phyloP scores from a whole-genome alignment of 1,284 basidiomycete genomes.

The Cutaneotrichosporon daszewskae region DNA sequence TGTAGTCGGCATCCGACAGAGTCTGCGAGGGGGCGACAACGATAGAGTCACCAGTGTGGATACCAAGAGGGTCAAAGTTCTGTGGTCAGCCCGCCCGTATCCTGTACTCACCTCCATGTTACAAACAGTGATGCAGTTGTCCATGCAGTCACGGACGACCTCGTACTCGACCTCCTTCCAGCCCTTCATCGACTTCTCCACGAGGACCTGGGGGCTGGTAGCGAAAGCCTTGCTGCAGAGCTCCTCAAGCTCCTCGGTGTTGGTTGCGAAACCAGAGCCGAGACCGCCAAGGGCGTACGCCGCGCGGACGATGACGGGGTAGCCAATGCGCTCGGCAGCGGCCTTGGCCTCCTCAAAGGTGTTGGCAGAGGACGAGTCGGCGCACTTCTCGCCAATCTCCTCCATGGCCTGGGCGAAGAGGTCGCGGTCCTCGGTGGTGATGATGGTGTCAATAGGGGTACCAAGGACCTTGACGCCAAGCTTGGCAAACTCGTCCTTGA shows the following conservation, averaged over 20 bases:
- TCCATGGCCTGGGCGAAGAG: slow-evolving; percentile 93
- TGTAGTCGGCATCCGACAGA: slow-evolving; percentile 93
- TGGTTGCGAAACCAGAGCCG: slow-evolving; percentile 88
- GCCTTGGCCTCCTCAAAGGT: slow-evolving; percentile 70
- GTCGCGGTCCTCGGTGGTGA: slow-evolving; percentile 94
- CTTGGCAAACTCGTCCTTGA: slow-evolving; percentile 86
- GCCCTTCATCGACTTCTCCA: slow-evolving; percentile 99
- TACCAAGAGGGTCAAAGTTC: slow-evolving; percentile 98
- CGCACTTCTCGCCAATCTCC: slow-evolving; percentile 88
- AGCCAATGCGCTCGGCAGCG: slow-evolving; percentile 86
- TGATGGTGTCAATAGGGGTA: slow-evolving; percentile 95
- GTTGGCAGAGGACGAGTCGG: slow-evolving; percentile 77
- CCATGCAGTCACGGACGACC: slow-evolving; percentile 94
- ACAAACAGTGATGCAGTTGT: slow-evolving; percentile 93
- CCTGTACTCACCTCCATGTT: slow-evolving; percentile 86
- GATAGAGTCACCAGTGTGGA: slow-evolving; percentile 99
- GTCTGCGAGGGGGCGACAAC: slow-evolving; percentile 98
- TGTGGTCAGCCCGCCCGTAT: slow-evolving; percentile 38
- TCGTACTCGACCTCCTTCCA: slow-evolving; percentile 99
- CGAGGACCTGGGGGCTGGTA: slow-evolving; percentile 91
- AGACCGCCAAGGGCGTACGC: slow-evolving; percentile 94
- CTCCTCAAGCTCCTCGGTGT: slow-evolving; percentile 78
- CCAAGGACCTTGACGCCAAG: slow-evolving; percentile 90
- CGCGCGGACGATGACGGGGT: slow-evolving; percentile 92
- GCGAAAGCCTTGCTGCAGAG: slow-evolving; percentile 92